A percentile compares a stretch with the other conserved stretches of the same genome.
These are phyloP conservation scores for Paramecium biaurelia DNA, from an alignment of 73 alveolate species.

Conservation along the genomic window DNA sequence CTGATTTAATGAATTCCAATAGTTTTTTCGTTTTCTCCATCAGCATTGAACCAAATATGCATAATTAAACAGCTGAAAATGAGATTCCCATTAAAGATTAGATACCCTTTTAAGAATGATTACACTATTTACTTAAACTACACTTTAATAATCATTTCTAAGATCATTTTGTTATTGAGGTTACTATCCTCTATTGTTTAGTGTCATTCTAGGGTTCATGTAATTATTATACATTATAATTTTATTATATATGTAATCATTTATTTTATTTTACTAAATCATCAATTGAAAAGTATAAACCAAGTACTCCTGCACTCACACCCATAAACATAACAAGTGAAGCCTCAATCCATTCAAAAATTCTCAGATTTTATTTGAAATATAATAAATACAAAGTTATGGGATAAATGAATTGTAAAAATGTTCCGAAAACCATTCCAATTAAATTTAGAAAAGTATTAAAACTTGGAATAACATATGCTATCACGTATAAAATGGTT, in stretches of 20 bases:
- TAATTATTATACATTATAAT: conserved; percentile 9
- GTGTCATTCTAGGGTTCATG: background rate
- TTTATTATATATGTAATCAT: background rate
- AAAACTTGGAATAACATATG: conserved; percentile 32
- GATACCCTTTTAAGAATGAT: background rate
- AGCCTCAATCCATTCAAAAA: background rate
- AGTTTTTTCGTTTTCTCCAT: background rate
- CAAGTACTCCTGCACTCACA: background rate
- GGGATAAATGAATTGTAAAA: background rate
- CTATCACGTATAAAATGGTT: background rate
- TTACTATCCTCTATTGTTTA: background rate
- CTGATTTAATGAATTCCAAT: background rate
- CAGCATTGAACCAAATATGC: background rate
- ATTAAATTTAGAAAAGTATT: background rate
- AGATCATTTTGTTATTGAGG: background rate
- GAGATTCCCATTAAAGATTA: conserved; percentile 8
- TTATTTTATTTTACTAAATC: background rate
- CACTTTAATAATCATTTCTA: conserved; percentile 14
- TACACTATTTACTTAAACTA: background rate
- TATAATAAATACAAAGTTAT: background rate
- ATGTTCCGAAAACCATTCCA: conserved; percentile 28
- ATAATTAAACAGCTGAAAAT: background rate
- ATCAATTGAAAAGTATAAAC: background rate
- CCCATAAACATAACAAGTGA: background rate
- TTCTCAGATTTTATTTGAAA: background rate